Evolutionary conservation across 257 asterid genomes (phyloP).

Genomic region (Perilla frutescens): DNA sequence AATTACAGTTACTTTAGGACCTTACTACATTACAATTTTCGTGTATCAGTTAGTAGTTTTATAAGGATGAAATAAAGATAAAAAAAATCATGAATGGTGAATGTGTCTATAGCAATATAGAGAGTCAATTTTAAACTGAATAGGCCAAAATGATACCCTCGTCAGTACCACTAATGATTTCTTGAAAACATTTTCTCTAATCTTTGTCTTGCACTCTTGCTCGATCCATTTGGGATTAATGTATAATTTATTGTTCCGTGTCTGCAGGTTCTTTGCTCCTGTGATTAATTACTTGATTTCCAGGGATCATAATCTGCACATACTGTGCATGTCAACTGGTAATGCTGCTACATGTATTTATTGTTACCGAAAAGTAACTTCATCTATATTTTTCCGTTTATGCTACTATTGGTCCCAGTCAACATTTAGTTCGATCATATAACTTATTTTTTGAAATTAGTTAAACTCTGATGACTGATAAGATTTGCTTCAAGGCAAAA

Average conservation of each 20-base stretch:
- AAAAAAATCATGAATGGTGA: neutral
- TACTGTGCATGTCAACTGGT: conserved; percentile 90
- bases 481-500: conserved; percentile 11
- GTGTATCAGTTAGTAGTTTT: neutral
- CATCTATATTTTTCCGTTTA: too few species aligned
- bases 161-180: neutral
- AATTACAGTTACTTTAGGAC: neutral
- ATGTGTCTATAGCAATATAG: neutral
- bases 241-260: neutral
- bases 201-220: neutral
- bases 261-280: conserved; percentile 91
- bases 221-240: conserved; percentile 17
- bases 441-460: neutral
- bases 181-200: neutral
- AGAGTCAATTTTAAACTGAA: neutral
- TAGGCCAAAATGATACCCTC: conserved; percentile 2
- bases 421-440: neutral
- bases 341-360: conserved; percentile 28
- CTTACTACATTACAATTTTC: too few species aligned
- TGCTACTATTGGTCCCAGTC: neutral
- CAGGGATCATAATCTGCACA: conserved; percentile 65
- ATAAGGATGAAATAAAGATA: neutral
- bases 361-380: too few species aligned
- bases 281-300: conserved; percentile 68
- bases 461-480: conserved; percentile 1